Percentiles rank a stretch among this genome's conserved stretches.
phyloP scores from a whole-genome alignment of 805 yeast genomes.

The Kuraishia borneana region DNA sequence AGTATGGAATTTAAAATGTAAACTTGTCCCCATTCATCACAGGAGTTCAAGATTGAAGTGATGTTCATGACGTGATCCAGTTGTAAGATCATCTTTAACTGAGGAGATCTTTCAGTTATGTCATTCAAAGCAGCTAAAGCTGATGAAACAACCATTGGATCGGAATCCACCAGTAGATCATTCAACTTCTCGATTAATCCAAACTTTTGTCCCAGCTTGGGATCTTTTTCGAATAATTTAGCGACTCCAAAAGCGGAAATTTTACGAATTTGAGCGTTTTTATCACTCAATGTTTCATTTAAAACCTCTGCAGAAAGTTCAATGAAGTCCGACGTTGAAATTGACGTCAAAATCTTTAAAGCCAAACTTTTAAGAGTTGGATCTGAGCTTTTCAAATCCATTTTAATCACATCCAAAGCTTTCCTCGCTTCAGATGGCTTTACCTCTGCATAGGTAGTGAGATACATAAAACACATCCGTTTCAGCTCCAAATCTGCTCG shows the following conservation, averaged over 20 bases:
- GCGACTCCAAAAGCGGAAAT: constrained; percentile 63
- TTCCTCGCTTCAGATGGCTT: constrained; percentile 44
- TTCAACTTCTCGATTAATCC: constrained; percentile 39
- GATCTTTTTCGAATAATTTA: constrained; percentile 48
- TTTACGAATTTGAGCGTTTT: constrained; percentile 51
- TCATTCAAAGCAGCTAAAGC: constrained; percentile 59
- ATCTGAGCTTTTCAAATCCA: constrained; percentile 34
- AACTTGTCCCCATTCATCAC: constrained; percentile 68
- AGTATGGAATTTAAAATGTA: constrained; percentile 54
- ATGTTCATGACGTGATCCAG: constrained; percentile 31
- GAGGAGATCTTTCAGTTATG: constrained; percentile 45
- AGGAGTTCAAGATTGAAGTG: constrained; percentile 25
- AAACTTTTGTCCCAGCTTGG: constrained; percentile 28
- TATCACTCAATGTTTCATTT: constrained; percentile 24
- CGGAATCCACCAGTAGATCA: constrained; percentile 41
- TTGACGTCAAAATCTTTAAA: constrained; percentile 49
- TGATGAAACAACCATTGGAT: constrained; percentile 54
- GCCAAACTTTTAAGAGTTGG: constrained; percentile 48
- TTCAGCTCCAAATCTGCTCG: constrained; percentile 51
- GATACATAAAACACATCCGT: constrained; percentile 57
- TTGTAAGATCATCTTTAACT: constrained; percentile 43
- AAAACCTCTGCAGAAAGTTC: constrained; percentile 32
- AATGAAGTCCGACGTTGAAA: constrained; percentile 42
- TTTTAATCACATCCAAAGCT: constrained; percentile 42
- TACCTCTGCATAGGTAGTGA: constrained; percentile 47